phyloP scores from a whole-genome alignment of 2,329 filamentous ascomycete genomes.

The Colletotrichum abscissum region DNA sequence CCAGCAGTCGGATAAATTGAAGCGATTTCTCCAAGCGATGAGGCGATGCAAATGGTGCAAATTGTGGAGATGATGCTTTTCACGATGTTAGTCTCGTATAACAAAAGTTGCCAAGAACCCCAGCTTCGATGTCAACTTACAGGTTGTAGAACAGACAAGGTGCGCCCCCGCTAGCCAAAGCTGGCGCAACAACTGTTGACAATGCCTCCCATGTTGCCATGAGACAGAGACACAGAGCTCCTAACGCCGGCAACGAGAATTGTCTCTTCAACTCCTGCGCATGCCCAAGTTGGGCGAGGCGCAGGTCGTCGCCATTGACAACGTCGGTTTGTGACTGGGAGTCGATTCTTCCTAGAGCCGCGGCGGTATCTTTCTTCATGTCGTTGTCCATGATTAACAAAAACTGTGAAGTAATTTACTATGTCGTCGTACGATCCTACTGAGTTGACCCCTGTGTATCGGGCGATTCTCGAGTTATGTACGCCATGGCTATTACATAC shows the following conservation, averaged over 20 bases:
- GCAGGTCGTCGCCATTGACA: slow-evolving; percentile 15
- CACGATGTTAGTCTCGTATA: not conserved
- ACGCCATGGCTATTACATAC: slow-evolving; percentile 7
- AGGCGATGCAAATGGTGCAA: slow-evolving; percentile 50
- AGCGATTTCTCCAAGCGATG: slow-evolving; percentile 52
- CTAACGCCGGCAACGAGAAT: slow-evolving; percentile 57
- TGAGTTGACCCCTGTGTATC: slow-evolving; percentile 6
- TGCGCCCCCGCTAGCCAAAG: slow-evolving; percentile 56
- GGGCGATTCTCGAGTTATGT: slow-evolving; percentile 23
- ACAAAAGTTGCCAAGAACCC: not conserved
- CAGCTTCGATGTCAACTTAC: slow-evolving; percentile 39
- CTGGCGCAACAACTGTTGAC: slow-evolving; percentile 56
- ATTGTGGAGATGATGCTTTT: slow-evolving; percentile 54
- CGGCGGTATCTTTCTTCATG: slow-evolving; percentile 16
- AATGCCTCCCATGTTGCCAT: slow-evolving; percentile 65
- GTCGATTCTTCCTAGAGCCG: slow-evolving; percentile 3
- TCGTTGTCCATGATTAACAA: slow-evolving; percentile 21
- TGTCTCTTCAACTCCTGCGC: slow-evolving; percentile 43
- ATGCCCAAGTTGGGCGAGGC: slow-evolving; percentile 44
- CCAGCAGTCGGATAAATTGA: slow-evolving; percentile 50
- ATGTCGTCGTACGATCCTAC: slow-evolving; percentile 2
- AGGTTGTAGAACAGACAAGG: slow-evolving; percentile 59
- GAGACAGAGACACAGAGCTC: slow-evolving; percentile 56
- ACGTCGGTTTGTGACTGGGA: slow-evolving; percentile 1
- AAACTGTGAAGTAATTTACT: not conserved